Conservation (phyloP, 345 rosid species). For the Conringia planisiliqua region DNA sequence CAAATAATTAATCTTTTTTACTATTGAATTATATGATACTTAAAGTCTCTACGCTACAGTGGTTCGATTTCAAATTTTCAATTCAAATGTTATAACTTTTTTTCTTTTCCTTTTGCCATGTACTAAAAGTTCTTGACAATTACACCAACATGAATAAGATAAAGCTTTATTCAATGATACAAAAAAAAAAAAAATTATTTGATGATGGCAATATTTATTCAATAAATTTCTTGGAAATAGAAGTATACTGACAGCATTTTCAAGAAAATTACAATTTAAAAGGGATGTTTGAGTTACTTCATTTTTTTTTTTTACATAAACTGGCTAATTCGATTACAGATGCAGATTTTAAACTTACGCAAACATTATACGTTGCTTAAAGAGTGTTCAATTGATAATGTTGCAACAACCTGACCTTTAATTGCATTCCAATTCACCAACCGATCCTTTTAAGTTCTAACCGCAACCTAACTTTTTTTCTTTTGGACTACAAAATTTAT, state of each 20-base stretch:
- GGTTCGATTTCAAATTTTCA: no score
- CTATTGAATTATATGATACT: no score
- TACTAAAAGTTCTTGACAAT: neutral
- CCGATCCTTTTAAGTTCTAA: constrained; percentile 9
- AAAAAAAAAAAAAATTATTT: neutral
- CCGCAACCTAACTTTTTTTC: neutral
- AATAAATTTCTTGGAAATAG: no score
- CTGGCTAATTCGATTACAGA: neutral
- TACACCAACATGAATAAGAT: neutral
- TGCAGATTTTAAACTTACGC: neutral
- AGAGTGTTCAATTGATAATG: constrained; percentile 4
- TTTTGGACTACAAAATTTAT: neutral
- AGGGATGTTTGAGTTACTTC: neutral
- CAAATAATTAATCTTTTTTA: no score
- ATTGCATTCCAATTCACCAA: constrained; percentile 13
- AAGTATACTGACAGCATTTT: neutral
- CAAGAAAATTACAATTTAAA: neutral
- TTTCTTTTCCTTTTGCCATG: neutral
- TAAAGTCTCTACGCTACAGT: no score
- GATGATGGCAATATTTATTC: neutral
- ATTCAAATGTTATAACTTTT: no score
- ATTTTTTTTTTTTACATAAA: neutral
- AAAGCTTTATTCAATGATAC: neutral
- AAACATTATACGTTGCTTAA: neutral
- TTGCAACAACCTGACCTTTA: constrained; percentile 17